phyloP scores from a whole-genome alignment of 495 filamentous ascomycete genomes.

The Penicillium atrosanguineum region DNA sequence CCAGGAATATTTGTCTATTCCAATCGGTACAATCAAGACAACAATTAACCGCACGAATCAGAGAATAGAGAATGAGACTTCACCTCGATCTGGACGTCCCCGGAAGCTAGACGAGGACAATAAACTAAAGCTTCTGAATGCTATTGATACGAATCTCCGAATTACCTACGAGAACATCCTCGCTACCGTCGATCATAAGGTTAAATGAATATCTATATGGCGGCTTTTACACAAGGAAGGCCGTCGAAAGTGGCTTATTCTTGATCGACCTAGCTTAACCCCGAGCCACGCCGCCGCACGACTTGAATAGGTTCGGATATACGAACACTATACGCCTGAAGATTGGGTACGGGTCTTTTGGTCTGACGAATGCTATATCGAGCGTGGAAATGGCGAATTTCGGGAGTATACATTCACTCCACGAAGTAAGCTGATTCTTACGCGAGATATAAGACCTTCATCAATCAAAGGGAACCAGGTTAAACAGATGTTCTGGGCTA shows the following conservation, averaged over 20 bases:
- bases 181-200: not conserved
- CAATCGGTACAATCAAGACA: too few species aligned
- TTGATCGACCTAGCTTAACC: not conserved
- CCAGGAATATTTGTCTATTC: too few species aligned
- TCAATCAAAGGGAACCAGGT: constrained; percentile 1
- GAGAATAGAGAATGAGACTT: too few species aligned
- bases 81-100: too few species aligned
- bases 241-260: not conserved
- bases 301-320: not conserved
- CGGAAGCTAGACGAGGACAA: too few species aligned
- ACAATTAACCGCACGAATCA: too few species aligned
- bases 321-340: not conserved
- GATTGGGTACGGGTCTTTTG: constrained; percentile 5
- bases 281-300: not conserved
- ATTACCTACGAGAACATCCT: not conserved
- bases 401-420: constrained; percentile 4
- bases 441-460: not conserved
- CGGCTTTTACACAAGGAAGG: not conserved
- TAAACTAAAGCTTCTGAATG: too few species aligned
- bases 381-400: not conserved
- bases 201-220: not conserved
- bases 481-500: constrained; percentile 14
- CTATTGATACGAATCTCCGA: too few species aligned
- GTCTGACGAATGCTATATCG: constrained; percentile 1
- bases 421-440: not conserved